phyloP scores from a whole-genome alignment of 495 filamentous ascomycete species.

The Neurospora sp. region DNA sequence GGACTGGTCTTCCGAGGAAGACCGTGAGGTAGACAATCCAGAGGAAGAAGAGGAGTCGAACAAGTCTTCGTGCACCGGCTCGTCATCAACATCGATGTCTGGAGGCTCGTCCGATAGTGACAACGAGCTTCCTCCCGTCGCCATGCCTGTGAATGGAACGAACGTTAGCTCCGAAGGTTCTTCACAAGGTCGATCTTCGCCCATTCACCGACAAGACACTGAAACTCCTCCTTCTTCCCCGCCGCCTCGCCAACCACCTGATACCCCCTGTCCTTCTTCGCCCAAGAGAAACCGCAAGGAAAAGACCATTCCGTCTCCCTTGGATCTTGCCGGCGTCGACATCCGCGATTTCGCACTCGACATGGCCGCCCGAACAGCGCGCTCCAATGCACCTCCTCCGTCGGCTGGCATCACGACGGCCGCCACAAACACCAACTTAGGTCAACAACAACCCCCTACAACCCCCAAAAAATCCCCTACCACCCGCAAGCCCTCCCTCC shows the following conservation, averaged over 20 bases:
- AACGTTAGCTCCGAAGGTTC: background rate
- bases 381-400: background rate
- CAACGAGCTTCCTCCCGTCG: background rate
- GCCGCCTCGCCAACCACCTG: background rate
- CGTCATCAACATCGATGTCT: background rate
- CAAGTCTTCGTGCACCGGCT: background rate
- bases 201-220: background rate
- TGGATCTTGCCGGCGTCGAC: background rate
- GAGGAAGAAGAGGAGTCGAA: background rate
- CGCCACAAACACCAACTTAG: background rate
- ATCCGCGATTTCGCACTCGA: background rate
- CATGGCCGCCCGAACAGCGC: background rate
- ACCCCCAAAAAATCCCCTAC: background rate
- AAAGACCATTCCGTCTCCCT: background rate
- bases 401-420: background rate
- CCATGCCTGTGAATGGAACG: background rate
- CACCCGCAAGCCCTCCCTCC: background rate
- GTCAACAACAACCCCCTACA: background rate
- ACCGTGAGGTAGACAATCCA: background rate
- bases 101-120: background rate
- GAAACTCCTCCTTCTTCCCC: background rate
- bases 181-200: background rate
- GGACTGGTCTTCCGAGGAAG: background rate
- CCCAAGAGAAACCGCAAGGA: background rate
- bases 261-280: background rate